Evolutionary conservation across 495 filamentous ascomycete species (phyloP), one percentile per base, ranked within the genome.

Genomic region (Bryoglossum gracile): DNA sequence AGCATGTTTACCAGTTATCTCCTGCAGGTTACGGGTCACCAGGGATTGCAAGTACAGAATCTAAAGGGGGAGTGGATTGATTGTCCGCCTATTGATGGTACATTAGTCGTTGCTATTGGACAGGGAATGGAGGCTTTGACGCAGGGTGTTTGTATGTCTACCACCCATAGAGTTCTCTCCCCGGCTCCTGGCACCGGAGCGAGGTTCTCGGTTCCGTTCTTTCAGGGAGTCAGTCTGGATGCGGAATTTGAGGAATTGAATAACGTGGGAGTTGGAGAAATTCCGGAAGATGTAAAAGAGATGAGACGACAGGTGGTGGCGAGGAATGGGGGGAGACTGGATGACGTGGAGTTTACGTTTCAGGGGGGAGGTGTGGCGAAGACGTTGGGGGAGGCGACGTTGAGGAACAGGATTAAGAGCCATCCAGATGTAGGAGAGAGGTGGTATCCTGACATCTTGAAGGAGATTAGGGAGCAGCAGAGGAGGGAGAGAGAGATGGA

Each of bases 51-150:
- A 61, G 90, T 90, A 3, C 91, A 95, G 63, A 95, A 95, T 62
- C 82, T 81, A 56, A 62, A 65, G 17, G 88, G 91, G 18, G 66
- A 77, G 21, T 98, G 91, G 91, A 80, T 98, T 50, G 79, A 86
- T 56, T 82, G 76, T 48, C 76, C 81, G 28, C 84, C 83, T 3
- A 68, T 81, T 43, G 62, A 64, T 39, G 72, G 71, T 2, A 82
- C 79, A n/a, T 65, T 83, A 10, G 89, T 98, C 0, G 86, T 96
- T 1, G 91, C 90, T 39, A 94, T 98, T 56, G 92, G 92, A 0
- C 89, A 94, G 60, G 89, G 89, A 0, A 70, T 98, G 17, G 90
- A 96, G 65, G 91, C 91, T 1, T 68, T 98, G 34, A 96, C 92
- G 2, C 78, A 79, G 14, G 91, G 92, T 4, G 86, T 96, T 0